Conservation (phyloP, 192 early-diverging fungal genomes). For the Coemansia sp. region DNA sequence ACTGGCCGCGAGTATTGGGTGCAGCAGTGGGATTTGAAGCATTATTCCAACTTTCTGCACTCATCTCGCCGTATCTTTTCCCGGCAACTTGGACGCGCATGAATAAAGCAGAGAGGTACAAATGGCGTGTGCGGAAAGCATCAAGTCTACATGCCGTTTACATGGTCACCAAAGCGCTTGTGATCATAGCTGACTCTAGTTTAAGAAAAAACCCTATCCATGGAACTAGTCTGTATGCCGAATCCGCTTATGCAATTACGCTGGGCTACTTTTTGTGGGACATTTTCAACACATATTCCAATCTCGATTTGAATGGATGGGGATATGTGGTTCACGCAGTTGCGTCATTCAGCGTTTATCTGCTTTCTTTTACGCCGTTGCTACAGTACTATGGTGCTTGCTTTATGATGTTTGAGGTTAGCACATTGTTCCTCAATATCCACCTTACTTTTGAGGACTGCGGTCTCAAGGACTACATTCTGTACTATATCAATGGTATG, state of each 20-base stretch:
- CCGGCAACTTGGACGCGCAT: slow-evolving; percentile 62
- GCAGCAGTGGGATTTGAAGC: slow-evolving; percentile 55
- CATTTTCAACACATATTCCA: slow-evolving; percentile 63
- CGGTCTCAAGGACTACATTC: slow-evolving; percentile 67
- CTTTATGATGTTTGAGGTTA: slow-evolving; percentile 90
- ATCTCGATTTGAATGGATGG: slow-evolving; percentile 69
- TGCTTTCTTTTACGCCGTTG: slow-evolving; percentile 70
- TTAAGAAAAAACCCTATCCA: slow-evolving; percentile 63
- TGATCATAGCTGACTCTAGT: slow-evolving; percentile 62
- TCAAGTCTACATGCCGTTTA: slow-evolving; percentile 68
- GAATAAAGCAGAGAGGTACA: slow-evolving; percentile 55
- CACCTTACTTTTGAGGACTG: slow-evolving; percentile 82
- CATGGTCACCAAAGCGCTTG: slow-evolving; percentile 61
- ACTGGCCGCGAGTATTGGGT: slow-evolving; percentile 62
- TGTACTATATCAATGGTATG: slow-evolving; percentile 84
- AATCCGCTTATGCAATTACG: slow-evolving; percentile 72
- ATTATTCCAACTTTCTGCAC: slow-evolving; percentile 54
- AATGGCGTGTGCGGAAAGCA: slow-evolving; percentile 78
- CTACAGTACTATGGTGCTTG: slow-evolving; percentile 84
- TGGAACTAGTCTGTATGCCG: slow-evolving; percentile 68
- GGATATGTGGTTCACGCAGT: slow-evolving; percentile 84
- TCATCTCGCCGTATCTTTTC: slow-evolving; percentile 60
- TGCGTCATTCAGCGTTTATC: slow-evolving; percentile 71
- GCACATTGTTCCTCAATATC: slow-evolving; percentile 85
- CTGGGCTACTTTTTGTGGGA: slow-evolving; percentile 95